Evolutionary conservation across 306 rosid genomes (phyloP).

Genomic region (Sicyos edulis): DNA sequence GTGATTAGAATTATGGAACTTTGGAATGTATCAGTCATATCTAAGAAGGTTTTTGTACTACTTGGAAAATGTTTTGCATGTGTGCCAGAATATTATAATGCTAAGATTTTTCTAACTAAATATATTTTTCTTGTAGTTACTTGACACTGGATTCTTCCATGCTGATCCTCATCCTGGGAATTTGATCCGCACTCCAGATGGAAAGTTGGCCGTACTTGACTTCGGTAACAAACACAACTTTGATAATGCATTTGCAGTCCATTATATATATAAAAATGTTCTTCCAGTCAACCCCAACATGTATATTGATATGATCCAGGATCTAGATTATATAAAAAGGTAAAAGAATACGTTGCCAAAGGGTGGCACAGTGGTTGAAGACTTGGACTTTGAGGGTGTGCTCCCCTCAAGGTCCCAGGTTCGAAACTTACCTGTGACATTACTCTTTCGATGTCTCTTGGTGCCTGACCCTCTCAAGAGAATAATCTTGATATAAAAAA

Average conservation of each 20-base stretch:
- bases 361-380: too few species aligned
- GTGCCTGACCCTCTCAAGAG: too few species aligned
- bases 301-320: too few species aligned
- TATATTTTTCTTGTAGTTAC: constrained; percentile 50
- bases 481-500: too few species aligned
- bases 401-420: too few species aligned
- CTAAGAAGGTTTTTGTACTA: constrained; percentile 4
- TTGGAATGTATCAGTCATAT: not conserved
- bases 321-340: too few species aligned
- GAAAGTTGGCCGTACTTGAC: constrained; percentile 95
- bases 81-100: not conserved
- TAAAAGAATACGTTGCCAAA: too few species aligned
- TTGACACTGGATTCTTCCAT: constrained; percentile 94
- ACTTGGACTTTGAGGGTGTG: too few species aligned
- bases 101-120: constrained; percentile 18
- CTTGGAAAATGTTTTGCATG: constrained; percentile 1
- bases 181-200: constrained; percentile 97
- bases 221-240: constrained; percentile 55
- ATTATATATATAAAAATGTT: not conserved
- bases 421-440: too few species aligned
- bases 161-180: constrained; percentile 99
- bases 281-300: not conserved
- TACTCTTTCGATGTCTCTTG: too few species aligned
- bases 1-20: not conserved
- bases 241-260: not conserved